Base-by-base conservation (phyloP, 2,329 filamentous ascomycete species). In the Chaetoscypha palmicola region DNA sequence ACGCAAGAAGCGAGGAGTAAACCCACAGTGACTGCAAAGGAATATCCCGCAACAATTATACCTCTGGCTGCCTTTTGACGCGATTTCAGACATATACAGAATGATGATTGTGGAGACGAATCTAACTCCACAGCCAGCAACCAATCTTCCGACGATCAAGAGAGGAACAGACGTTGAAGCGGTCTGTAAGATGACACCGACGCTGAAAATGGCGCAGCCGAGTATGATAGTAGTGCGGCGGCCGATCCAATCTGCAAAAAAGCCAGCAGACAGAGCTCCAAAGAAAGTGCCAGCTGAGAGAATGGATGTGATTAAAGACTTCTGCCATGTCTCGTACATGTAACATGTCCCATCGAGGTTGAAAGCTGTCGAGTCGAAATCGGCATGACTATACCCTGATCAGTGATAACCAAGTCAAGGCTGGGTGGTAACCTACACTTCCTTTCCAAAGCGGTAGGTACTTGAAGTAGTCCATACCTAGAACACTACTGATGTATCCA, bases 251-350 rank as follows among this genome's bases (percentile, higher is more conserved):
- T 87, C 83, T 20, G 76, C 78, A 31, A 86, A 57, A 42, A 79
- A 69, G 10, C 77, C 74, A 0, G 76, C 77, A 11, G 61, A 64
- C 16, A 88, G 70, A 11, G 83, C 76, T 30, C 85, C 85, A 52
- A 88, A 81, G 65, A 89, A 89, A 23, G 83, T 88, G 46, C 83
- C 83, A 22, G 79, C 81, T 1, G 82, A 87, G n/a, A 89, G 72
- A 52, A 88, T 86, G 5, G 83, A 86, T 24, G 85, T 81, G 47
- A 85, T 79, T 31, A 79, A 69, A 0, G 81, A 83, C 34, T 76
- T 70, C 50, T 78, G 70, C 1, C 69, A 66, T 1, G 81, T 61
- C 48, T 71, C 67, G 4, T 58, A 64, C 4, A 69, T 54, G 9
- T 70, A 69, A 0, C 63, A 28, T 4, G 5, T 36, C 8, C 17